phyloP scores from a whole-genome alignment of 148 eudicot species.

The Nepenthes mirabilis region DNA sequence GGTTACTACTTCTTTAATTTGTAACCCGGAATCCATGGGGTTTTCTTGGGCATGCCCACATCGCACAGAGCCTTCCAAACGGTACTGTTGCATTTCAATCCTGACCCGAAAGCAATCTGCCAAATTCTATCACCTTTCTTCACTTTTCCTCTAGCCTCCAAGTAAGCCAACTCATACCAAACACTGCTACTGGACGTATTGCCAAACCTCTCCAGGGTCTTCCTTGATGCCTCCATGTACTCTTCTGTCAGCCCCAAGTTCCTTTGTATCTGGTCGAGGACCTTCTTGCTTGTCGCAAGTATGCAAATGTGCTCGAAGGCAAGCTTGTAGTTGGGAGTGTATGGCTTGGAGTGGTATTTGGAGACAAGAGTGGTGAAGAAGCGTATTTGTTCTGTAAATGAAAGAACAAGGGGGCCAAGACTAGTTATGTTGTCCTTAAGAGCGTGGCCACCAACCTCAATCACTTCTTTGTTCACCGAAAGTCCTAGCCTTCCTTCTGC shows the following conservation, averaged over 20 bases:
- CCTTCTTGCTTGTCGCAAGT: slow-evolving; percentile 52
- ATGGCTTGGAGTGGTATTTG: slow-evolving; percentile 27
- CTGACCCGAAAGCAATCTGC: slow-evolving; percentile 71
- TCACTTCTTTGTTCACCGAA: slow-evolving; percentile 41
- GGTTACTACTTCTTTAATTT: neutral
- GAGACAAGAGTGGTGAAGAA: slow-evolving; percentile 41
- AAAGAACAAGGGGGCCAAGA: slow-evolving; percentile 45
- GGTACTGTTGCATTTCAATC: slow-evolving; percentile 64
- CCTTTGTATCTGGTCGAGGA: slow-evolving; percentile 47
- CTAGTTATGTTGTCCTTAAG: slow-evolving; percentile 60
- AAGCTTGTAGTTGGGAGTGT: slow-evolving; percentile 54
- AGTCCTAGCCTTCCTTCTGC: slow-evolving; percentile 32
- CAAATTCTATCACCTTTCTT: slow-evolving; percentile 51
- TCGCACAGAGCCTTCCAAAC: slow-evolving; percentile 57
- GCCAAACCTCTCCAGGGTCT: slow-evolving; percentile 63
- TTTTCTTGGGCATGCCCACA: slow-evolving; percentile 23
- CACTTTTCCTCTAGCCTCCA: slow-evolving; percentile 38
- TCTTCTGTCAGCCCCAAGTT: slow-evolving; percentile 53
- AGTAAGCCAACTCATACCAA: slow-evolving; percentile 72
- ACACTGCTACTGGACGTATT: slow-evolving; percentile 83
- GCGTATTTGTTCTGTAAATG: slow-evolving; percentile 39
- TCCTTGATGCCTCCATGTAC: slow-evolving; percentile 66
- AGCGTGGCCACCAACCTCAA: slow-evolving; percentile 49
- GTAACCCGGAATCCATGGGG: slow-evolving; percentile 29
- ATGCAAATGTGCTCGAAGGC: slow-evolving; percentile 75